phyloP scores from a whole-genome alignment of 164 flowering plant species.

The Sextonia rubra region DNA sequence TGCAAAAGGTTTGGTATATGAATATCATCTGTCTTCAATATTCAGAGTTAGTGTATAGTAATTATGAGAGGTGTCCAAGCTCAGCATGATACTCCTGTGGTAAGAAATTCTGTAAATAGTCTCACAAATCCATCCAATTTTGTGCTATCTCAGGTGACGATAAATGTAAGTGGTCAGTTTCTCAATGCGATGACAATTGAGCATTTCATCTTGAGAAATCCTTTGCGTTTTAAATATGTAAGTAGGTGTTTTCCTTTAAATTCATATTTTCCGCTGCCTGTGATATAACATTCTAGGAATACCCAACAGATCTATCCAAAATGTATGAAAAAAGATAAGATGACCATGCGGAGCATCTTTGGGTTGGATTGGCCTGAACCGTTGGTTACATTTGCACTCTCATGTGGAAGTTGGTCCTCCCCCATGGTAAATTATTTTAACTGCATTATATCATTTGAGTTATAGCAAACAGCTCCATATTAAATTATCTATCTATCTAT shows the following conservation, averaged over 20 bases:
- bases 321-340: slow-evolving; percentile 58
- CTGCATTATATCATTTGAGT: too few relatives aligned
- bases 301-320: slow-evolving; percentile 47
- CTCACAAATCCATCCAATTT: background rate
- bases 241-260: slow-evolving; percentile 16
- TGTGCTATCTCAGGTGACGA: slow-evolving; percentile 49
- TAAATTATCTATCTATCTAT: too few relatives aligned
- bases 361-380: slow-evolving; percentile 91
- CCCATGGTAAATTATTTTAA: slow-evolving; percentile 67
- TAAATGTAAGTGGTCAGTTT: slow-evolving; percentile 70
- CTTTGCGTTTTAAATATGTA: slow-evolving; percentile 74
- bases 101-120: background rate
- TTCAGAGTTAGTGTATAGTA: background rate
- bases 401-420: slow-evolving; percentile 97
- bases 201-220: slow-evolving; percentile 87
- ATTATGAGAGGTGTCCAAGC: too few relatives aligned
- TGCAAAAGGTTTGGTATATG: slow-evolving; percentile 60
- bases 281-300: background rate
- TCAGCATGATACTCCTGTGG: too few relatives aligned
- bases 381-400: slow-evolving; percentile 88
- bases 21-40: too few relatives aligned
- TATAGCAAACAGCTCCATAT: too few relatives aligned
- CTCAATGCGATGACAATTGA: slow-evolving; percentile 78
- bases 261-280: background rate
- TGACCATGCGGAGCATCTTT: slow-evolving; percentile 43